A percentile compares a stretch with the other conserved stretches of the same genome.
These are phyloP conservation scores for Yarrowia hollandica DNA, from an alignment of 805 yeast genomes.

Conservation along the genomic window DNA sequence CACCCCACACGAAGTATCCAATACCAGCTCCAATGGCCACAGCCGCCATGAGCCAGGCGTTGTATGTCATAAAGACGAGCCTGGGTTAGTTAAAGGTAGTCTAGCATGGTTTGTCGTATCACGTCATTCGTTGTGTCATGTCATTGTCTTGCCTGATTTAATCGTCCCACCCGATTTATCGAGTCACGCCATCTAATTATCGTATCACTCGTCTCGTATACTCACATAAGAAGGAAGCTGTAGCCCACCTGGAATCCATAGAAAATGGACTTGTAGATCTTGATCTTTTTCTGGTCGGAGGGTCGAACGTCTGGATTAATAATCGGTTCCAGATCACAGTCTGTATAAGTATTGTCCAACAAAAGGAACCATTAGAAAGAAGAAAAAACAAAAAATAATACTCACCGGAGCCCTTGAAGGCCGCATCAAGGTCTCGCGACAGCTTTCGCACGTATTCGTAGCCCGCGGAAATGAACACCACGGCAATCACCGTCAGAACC, in stretches of 20 bases:
- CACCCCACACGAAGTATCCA: constrained; percentile 64
- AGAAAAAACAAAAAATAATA: not conserved
- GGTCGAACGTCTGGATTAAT: constrained; percentile 10
- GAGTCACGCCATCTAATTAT: too few species aligned
- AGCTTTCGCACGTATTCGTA: constrained; percentile 58
- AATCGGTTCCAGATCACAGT: constrained; percentile 22
- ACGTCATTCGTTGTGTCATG: too few species aligned
- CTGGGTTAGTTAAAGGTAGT: constrained; percentile 57
- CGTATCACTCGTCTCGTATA: not conserved
- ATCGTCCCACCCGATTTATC: too few species aligned
- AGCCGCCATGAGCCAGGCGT: constrained; percentile 77
- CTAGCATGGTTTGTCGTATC: too few species aligned
- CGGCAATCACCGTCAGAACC: constrained; percentile 51
- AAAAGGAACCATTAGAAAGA: not conserved
- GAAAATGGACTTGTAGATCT: constrained; percentile 36
- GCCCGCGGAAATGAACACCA: constrained; percentile 52
- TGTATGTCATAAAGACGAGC: constrained; percentile 85
- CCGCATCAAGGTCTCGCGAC: constrained; percentile 32
- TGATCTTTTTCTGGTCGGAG: constrained; percentile 12
- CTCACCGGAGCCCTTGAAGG: constrained; percentile 9
- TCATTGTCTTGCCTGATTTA: too few species aligned
- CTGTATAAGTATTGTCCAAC: constrained; percentile 4
- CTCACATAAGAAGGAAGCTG: constrained; percentile 51
- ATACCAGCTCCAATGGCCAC: constrained; percentile 69
- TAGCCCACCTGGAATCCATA: constrained; percentile 70